phyloP scores from a whole-genome alignment of 208 protist genomes.

The Strigomonas galati region DNA sequence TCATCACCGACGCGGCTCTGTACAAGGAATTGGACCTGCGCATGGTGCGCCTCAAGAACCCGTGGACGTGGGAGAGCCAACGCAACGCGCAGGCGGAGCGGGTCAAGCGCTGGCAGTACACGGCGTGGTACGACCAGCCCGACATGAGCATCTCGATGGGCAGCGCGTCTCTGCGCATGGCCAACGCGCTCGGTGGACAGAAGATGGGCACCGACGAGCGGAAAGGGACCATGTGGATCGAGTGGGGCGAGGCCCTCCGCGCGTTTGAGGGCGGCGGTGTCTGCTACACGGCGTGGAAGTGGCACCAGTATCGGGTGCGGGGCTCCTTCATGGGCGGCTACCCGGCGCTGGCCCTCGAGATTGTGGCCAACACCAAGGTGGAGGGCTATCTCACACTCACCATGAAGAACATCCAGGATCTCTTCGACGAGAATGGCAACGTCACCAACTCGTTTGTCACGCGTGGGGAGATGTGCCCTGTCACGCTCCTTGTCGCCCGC shows the following conservation, averaged over 20 bases:
- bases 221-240: constrained; percentile 74
- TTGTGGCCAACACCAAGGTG: constrained; percentile 28
- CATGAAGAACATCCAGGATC: constrained; percentile 25
- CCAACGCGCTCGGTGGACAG: background rate
- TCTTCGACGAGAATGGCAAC: constrained; percentile 28
- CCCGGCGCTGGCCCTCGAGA: constrained; percentile 37
- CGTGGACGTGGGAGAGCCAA: constrained; percentile 42
- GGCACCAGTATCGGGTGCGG: constrained; percentile 43
- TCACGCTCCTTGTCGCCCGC: constrained; percentile 24
- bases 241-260: constrained; percentile 56
- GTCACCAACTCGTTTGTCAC: constrained; percentile 16
- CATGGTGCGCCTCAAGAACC: constrained; percentile 57
- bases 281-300: constrained; percentile 44
- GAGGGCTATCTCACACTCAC: constrained; percentile 36
- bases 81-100: constrained; percentile 13
- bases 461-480: constrained; percentile 11
- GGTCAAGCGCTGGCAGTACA: constrained; percentile 41
- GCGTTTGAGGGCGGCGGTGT: constrained; percentile 72
- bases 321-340: constrained; percentile 28
- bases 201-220: constrained; percentile 11
- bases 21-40: constrained; percentile 45
- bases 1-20: constrained; percentile 41
- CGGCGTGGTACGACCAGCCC: constrained; percentile 49
- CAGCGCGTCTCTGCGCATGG: constrained; percentile 4
- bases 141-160: constrained; percentile 28